Evolutionary conservation across 805 yeast genomes (phyloP).

Genomic region (Priceomyces carsonii): DNA sequence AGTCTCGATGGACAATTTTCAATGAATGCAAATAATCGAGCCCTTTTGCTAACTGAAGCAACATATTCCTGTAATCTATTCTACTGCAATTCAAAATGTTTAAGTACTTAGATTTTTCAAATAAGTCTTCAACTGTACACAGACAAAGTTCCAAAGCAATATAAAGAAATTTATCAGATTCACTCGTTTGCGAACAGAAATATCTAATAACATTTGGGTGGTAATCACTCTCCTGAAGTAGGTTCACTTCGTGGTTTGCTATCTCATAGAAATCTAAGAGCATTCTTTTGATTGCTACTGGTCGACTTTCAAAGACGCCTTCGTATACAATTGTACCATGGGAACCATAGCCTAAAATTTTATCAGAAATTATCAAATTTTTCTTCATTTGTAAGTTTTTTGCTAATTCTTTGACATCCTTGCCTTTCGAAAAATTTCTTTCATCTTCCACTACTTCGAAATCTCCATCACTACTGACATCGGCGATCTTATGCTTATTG

Average conservation of each 20-base stretch:
- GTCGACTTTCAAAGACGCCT: slow-evolving; percentile 88
- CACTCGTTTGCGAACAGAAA: slow-evolving; percentile 85
- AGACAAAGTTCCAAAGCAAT: slow-evolving; percentile 92
- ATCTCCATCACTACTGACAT: slow-evolving; percentile 10
- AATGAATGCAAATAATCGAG: slow-evolving; percentile 82
- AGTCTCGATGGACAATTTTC: slow-evolving; percentile 91
- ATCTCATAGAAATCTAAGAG: slow-evolving; percentile 89
- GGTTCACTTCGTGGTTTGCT: slow-evolving; percentile 86
- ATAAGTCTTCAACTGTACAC: slow-evolving; percentile 83
- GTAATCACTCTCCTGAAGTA: slow-evolving; percentile 92
- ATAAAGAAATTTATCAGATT: slow-evolving; percentile 73
- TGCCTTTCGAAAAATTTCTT: slow-evolving; percentile 28
- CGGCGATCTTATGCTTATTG: slow-evolving; percentile 8
- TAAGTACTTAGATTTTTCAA: slow-evolving; percentile 53
- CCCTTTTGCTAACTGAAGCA: slow-evolving; percentile 81
- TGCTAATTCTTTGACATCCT: slow-evolving; percentile 16
- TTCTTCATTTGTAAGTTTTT: slow-evolving; percentile 44
- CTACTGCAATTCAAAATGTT: slow-evolving; percentile 29
- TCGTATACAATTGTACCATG: slow-evolving; percentile 94
- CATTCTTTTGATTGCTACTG: slow-evolving; percentile 96
- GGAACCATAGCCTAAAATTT: slow-evolving; percentile 90
- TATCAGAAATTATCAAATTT: slow-evolving; percentile 64
- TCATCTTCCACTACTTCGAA: slow-evolving; percentile 10
- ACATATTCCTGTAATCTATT: slow-evolving; percentile 46
- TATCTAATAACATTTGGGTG: slow-evolving; percentile 94